A percentile compares a stretch with the other conserved stretches of the same genome.
phyloP scores from a whole-genome alignment of 2,329 filamentous ascomycete species.

The Pochonia chlamydosporia region DNA sequence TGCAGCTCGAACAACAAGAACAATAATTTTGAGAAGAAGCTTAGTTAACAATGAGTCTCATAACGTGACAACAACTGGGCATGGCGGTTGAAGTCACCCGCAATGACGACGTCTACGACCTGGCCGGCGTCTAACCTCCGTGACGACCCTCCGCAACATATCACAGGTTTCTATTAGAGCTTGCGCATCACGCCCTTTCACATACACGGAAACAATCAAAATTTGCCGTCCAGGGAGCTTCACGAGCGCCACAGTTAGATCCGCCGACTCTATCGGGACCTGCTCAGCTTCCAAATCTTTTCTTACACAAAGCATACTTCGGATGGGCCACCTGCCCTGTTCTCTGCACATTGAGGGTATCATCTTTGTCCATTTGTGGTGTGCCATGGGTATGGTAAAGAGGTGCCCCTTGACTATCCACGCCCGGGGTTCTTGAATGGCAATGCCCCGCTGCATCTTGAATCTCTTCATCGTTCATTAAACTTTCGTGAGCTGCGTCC shows the following conservation, averaged over 20 bases:
- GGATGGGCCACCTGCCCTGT: slow-evolving; percentile 12
- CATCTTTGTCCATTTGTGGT: slow-evolving; percentile 13
- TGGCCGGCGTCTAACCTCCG: not conserved
- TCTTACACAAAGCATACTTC: slow-evolving; percentile 15
- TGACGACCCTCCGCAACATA: not conserved
- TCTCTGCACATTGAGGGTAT: slow-evolving; percentile 9
- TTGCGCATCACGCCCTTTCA: slow-evolving; percentile 4
- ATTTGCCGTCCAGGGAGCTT: not conserved
- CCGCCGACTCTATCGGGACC: slow-evolving; percentile 8
- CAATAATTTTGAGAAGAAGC: no score
- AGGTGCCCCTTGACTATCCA: slow-evolving; percentile 9
- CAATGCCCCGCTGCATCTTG: slow-evolving; percentile 10
- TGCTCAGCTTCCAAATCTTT: slow-evolving; percentile 12
- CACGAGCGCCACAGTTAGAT: slow-evolving; percentile 8
- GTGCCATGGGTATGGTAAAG: slow-evolving; percentile 12
- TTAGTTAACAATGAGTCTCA: no score
- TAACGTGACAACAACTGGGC: no score
- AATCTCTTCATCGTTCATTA: slow-evolving; percentile 15
- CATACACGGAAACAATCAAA: slow-evolving; percentile 7
- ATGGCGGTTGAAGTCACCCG: no score
- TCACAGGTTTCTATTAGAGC: slow-evolving; percentile 4
- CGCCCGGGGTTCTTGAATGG: slow-evolving; percentile 13
- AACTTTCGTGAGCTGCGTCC: slow-evolving; percentile 11
- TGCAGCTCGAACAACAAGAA: no score
- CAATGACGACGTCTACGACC: no score